Evolutionary conservation across 2,329 filamentous ascomycete genomes (phyloP), one percentile per base, ranked within the genome.

Genomic region (Talaromyces sp.): DNA sequence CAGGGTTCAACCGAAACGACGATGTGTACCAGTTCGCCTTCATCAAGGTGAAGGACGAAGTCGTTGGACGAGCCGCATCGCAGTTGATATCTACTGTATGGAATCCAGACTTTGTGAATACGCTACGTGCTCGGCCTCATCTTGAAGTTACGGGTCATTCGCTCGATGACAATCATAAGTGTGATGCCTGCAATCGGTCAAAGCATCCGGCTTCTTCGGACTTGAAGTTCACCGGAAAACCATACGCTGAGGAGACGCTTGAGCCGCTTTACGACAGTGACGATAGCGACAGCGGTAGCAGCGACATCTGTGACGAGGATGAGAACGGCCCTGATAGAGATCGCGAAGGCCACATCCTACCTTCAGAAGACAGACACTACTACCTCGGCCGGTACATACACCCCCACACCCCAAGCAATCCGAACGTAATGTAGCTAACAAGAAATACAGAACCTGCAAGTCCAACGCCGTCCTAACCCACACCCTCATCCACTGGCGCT

Each of bases 61-160:
- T 91, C 15, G 82, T 81, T 45, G 89, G 87, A 0, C 83, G 91
- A 2, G 87, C 89, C 0, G 85, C 83, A 3, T 92, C 89, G 4
- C 91, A 92, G 71, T 90, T 91, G 67, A 84, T 86, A 1, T 93
- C 90, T 3, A 82, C 90, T 0, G 86, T 83, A 1, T 95, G 91
- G 91, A 88, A 83, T 51, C 67, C 77, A 1, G 83, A 87, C 2
- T 94, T 94, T 72, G 83, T 82, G n/a, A 81, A 83, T 56, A 85
- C 89, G 0, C 79, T 95, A 5, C 82, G 86, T 68, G 86, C 88
- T 2, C 81, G 91, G 3, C 91, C 91, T 0, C 81, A 85, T 15
- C 83, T 91, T 25, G 82, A 85, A 27, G 78, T 82, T 7, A 79
- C 79, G 11, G 72, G 77, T 6, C 78, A 86, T 8, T 77, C 81